phyloP scores from a whole-genome alignment of 2,329 filamentous ascomycete species.

The Moelleriella libera region DNA sequence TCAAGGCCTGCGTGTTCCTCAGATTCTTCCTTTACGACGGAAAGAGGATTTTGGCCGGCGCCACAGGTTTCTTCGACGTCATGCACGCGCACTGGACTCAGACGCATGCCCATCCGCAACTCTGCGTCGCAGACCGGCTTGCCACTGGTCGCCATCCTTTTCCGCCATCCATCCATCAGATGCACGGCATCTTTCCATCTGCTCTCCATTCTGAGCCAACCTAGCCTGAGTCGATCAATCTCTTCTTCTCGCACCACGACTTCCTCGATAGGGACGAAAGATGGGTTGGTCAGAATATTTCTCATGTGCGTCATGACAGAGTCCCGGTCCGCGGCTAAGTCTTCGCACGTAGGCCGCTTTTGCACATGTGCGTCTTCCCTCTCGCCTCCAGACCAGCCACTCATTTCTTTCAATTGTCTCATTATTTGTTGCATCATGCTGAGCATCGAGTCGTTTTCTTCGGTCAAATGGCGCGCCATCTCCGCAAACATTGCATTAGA shows the following conservation, averaged over 20 bases:
- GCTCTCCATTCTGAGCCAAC: slow-evolving; percentile 87
- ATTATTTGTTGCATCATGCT: slow-evolving; percentile 58
- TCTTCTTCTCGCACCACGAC: slow-evolving; percentile 87
- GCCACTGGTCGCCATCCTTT: slow-evolving; percentile 58
- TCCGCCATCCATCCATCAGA: slow-evolving; percentile 87
- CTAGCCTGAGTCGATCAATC: slow-evolving; percentile 66
- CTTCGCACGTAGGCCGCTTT: slow-evolving; percentile 34
- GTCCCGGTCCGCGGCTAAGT: slow-evolving; percentile 63
- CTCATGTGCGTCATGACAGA: slow-evolving; percentile 67
- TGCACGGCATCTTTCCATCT: slow-evolving; percentile 81
- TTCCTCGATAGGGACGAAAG: slow-evolving; percentile 90
- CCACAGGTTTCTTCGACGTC: slow-evolving; percentile 33
- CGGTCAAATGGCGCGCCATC: slow-evolving; percentile 68
- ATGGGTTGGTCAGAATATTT: slow-evolving; percentile 81
- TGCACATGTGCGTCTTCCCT: slow-evolving; percentile 16
- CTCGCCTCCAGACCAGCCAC: slow-evolving; percentile 33
- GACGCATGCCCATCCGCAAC: slow-evolving; percentile 51
- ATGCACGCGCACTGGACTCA: slow-evolving; percentile 43
- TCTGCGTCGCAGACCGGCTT: slow-evolving; percentile 56
- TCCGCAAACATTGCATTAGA: slow-evolving; percentile 85
- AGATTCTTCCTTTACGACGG: slow-evolving; percentile 33
- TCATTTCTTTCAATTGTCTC: slow-evolving; percentile 55
- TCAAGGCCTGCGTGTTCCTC: slow-evolving; percentile 11
- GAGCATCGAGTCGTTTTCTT: slow-evolving; percentile 81
- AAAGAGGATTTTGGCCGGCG: slow-evolving; percentile 22